Conservation (phyloP, 805 yeast genomes). For the Yarrowia sp. region DNA sequence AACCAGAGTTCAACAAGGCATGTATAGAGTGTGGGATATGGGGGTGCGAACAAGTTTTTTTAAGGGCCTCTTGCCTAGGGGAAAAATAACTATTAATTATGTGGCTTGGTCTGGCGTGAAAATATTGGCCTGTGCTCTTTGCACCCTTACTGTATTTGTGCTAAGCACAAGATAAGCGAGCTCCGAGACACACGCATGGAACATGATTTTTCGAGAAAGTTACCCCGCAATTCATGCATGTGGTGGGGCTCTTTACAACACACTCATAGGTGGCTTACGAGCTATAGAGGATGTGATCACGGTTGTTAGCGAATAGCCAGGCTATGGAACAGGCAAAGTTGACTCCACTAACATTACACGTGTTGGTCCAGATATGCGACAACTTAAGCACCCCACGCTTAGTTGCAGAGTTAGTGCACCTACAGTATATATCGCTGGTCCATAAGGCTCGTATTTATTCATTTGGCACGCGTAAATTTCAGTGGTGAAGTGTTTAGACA, state of each 20-base stretch:
- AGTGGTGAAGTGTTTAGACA: background rate
- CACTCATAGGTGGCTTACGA: background rate
- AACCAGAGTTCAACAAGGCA: constrained; percentile 14
- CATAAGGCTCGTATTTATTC: too few relatives aligned
- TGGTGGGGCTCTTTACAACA: background rate
- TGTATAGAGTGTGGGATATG: background rate
- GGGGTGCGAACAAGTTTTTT: background rate
- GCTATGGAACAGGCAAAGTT: background rate
- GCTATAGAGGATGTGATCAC: background rate
- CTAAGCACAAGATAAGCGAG: background rate
- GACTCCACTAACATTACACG: background rate
- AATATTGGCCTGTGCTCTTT: background rate
- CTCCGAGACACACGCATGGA: background rate
- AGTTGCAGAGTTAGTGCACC: background rate
- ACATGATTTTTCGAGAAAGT: background rate
- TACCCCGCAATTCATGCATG: constrained; percentile 20
- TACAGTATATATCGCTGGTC: background rate
- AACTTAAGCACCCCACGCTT: background rate
- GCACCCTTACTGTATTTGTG: background rate
- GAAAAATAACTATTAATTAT: background rate
- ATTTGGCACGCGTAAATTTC: too few relatives aligned
- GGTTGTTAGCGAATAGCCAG: background rate
- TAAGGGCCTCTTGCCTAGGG: background rate
- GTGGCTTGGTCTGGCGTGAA: background rate
- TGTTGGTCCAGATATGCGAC: background rate